phyloP scores from a whole-genome alignment of 768 basidiomycete genomes.

The Clitopilus passeckerianus region DNA sequence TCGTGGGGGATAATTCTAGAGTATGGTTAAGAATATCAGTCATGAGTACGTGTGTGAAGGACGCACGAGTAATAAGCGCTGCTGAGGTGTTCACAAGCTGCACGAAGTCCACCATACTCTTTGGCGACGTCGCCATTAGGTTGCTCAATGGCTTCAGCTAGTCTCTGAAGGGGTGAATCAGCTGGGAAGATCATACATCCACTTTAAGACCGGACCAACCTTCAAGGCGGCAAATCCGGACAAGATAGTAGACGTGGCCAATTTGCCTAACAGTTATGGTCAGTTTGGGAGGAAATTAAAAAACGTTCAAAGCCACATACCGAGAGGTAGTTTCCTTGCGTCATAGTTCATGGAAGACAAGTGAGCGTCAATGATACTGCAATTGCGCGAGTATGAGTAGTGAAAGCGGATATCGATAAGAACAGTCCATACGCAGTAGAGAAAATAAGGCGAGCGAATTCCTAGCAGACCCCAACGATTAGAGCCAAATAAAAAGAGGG shows the following conservation, averaged over 20 bases:
- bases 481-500: neutral
- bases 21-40: neutral
- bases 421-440: slow-evolving; percentile 31
- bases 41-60: neutral
- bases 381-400: neutral
- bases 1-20: slow-evolving; percentile 55
- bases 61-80: slow-evolving; percentile 54
- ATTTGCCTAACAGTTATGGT: slow-evolving; percentile 35
- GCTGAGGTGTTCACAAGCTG: slow-evolving; percentile 44
- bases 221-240: slow-evolving; percentile 56
- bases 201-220: slow-evolving; percentile 18
- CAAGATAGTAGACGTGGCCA: slow-evolving; percentile 55
- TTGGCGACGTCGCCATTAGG: slow-evolving; percentile 34
- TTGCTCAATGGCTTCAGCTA: slow-evolving; percentile 48
- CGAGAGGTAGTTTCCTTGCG: slow-evolving; percentile 58
- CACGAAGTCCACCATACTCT: slow-evolving; percentile 26
- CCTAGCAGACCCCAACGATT: slow-evolving; percentile 16
- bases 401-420: neutral
- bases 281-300: neutral
- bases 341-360: slow-evolving; percentile 64
- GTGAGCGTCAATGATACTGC: slow-evolving; percentile 46
- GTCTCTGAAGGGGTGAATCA: slow-evolving; percentile 19
- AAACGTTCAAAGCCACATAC: slow-evolving; percentile 16
- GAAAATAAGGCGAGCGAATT: slow-evolving; percentile 48
- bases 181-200: no score